Percentiles rank a stretch among this genome's conserved stretches.
These are phyloP conservation scores for Haplosporangium sp. DNA, from an alignment of 371 early-diverging fungal genomes.

Conservation along the genomic window DNA sequence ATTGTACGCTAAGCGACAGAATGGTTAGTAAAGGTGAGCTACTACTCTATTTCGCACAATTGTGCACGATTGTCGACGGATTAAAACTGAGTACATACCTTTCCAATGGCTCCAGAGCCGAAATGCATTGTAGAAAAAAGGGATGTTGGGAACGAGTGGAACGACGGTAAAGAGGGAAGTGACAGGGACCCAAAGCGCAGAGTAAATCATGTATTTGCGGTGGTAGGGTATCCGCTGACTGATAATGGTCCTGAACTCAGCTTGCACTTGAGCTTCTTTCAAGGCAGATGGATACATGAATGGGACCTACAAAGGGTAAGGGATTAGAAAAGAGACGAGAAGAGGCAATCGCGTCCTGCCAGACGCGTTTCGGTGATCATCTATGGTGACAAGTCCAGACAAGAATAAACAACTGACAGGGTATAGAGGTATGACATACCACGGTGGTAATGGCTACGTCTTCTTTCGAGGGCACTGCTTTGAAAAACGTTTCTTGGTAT, in stretches of 20 bases:
- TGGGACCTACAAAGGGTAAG: constrained; percentile 51
- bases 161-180: constrained; percentile 78
- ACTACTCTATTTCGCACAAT: neutral
- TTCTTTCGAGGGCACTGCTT: constrained; percentile 72
- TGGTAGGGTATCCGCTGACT: constrained; percentile 74
- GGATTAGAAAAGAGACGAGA: neutral
- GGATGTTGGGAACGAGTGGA: constrained; percentile 85
- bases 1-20: constrained; percentile 60
- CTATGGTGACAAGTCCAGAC: no score
- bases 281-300: constrained; percentile 61
- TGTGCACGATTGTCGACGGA: neutral
- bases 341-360: neutral
- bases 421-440: constrained; percentile 41
- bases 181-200: constrained; percentile 77
- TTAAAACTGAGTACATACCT: constrained; percentile 47
- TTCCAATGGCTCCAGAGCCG: constrained; percentile 86
- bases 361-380: neutral
- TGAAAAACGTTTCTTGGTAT: constrained; percentile 84
- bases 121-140: constrained; percentile 84
- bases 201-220: constrained; percentile 75
- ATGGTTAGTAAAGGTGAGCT: neutral
- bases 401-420: neutral
- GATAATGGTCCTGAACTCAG: constrained; percentile 62
- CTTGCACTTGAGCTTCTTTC: constrained; percentile 47
- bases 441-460: constrained; percentile 57